A percentile compares a stretch with the other conserved stretches of the same genome.
Evolutionary conservation across 1,139 yeast species (phyloP).

Genomic region (Blastobotrys aristatus): DNA sequence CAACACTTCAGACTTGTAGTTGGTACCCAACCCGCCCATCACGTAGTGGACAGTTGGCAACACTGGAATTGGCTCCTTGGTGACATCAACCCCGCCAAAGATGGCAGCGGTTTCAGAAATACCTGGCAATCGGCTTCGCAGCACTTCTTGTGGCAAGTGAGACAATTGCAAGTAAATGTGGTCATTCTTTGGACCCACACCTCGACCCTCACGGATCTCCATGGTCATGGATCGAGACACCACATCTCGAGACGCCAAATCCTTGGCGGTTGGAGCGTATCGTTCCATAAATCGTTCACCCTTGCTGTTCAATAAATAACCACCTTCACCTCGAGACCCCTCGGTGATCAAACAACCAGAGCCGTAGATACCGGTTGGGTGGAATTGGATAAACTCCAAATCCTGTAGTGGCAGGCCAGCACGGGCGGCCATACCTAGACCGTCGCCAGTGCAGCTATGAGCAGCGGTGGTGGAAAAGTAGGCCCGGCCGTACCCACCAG

Average conservation of each 20-base stretch:
- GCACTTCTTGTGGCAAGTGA: slow-evolving; percentile 87
- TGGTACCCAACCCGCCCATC: slow-evolving; percentile 99
- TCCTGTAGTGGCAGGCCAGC: slow-evolving; percentile 98
- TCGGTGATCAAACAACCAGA: slow-evolving; percentile 98
- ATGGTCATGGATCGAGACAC: slow-evolving; percentile 97
- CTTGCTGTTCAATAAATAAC: slow-evolving; percentile 88
- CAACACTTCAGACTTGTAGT: slow-evolving; percentile 92
- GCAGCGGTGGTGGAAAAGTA: slow-evolving; percentile 99
- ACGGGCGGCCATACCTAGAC: slow-evolving; percentile 96
- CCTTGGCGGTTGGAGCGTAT: slow-evolving; percentile 98
- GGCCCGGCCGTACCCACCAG: slow-evolving; percentile 99
- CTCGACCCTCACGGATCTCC: slow-evolving; percentile 99
- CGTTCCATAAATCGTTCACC: slow-evolving; percentile 99
- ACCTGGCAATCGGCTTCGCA: slow-evolving; percentile 97
- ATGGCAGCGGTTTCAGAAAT: slow-evolving; percentile 97
- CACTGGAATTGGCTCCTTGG: slow-evolving; percentile 98
- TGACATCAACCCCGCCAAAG: slow-evolving; percentile 98
- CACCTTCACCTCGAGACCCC: slow-evolving; percentile 99
- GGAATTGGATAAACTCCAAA: slow-evolving; percentile 97
- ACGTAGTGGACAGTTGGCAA: slow-evolving; percentile 98
- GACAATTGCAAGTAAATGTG: slow-evolving; percentile 93
- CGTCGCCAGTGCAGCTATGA: slow-evolving; percentile 99
- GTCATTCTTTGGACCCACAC: slow-evolving; percentile 95
- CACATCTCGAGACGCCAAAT: slow-evolving; percentile 96
- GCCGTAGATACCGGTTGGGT: slow-evolving; percentile 98